These are phyloP conservation scores for Dentipellis sp. DNA, from an alignment of 768 basidiomycete species.

Conservation along the genomic window DNA sequence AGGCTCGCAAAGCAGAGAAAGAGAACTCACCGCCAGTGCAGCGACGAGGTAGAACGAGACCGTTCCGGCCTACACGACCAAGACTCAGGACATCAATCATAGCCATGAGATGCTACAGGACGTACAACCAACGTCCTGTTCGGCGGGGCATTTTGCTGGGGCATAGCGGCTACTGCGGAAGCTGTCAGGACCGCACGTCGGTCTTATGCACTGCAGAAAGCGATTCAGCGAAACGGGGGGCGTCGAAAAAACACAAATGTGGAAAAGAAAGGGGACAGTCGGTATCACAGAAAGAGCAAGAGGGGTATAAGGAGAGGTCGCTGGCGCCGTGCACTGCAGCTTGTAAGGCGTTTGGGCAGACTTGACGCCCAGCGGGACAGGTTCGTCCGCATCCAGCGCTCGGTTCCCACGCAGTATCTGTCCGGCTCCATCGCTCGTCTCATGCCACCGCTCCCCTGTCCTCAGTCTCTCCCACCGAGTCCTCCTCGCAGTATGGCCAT, in stretches of 20 bases:
- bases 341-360: no score
- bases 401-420: no score
- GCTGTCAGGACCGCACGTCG: no score
- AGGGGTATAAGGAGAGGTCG: neutral
- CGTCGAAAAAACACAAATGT: no score
- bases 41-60: conserved; percentile 86
- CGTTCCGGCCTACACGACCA: conserved; percentile 45
- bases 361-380: no score
- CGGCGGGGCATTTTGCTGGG: neutral
- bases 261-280: no score
- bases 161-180: neutral
- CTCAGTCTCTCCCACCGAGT: neutral
- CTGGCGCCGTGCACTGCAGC: neutral
- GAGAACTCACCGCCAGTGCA: conserved; percentile 63
- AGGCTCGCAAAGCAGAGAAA: neutral
- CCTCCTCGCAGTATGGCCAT: neutral
- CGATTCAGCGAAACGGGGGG: no score
- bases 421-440: no score
- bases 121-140: neutral
- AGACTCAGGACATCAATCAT: neutral
- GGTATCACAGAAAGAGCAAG: neutral
- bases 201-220: no score
- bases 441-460: neutral
- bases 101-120: neutral
- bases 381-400: no score